Conservation (phyloP, 1,284 basidiomycete genomes). For the Sporisorium scitamineum region DNA sequence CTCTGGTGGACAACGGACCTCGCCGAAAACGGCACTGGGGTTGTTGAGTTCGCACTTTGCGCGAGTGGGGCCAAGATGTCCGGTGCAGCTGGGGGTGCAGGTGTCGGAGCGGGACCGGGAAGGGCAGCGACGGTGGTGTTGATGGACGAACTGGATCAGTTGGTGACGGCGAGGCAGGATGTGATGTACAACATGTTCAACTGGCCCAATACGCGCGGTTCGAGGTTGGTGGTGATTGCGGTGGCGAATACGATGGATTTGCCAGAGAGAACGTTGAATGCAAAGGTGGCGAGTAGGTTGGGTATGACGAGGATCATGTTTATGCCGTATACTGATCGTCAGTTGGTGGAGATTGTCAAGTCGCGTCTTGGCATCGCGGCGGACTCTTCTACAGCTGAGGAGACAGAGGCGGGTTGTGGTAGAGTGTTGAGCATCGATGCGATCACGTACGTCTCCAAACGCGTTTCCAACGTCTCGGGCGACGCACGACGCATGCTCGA, state of each 20-base stretch:
- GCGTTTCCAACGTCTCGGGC: conserved; percentile 90
- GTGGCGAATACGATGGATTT: conserved; percentile 99
- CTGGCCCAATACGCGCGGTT: conserved; percentile 90
- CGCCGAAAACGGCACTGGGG: conserved; percentile 59
- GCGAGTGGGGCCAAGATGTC: conserved; percentile 32
- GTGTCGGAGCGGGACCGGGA: conserved; percentile 38
- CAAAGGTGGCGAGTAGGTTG: conserved; percentile 89
- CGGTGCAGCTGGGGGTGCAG: conserved; percentile 31
- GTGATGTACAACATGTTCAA: conserved; percentile 99
- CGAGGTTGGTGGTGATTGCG: conserved; percentile 91
- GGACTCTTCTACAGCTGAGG: conserved; percentile 3
- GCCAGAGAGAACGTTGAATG: conserved; percentile 90
- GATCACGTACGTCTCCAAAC: conserved; percentile 88
- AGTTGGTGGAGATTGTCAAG: conserved; percentile 87
- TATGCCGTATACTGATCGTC: conserved; percentile 84
- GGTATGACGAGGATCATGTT: conserved; percentile 98
- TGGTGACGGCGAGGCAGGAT: conserved; percentile 94
- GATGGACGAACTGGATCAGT: conserved; percentile 97
- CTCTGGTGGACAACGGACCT: conserved; percentile 47
- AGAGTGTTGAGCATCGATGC: conserved; percentile 77
- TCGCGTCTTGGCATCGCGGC: conserved; percentile 75
- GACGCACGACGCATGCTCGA: conserved; percentile 94
- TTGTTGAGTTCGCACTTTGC: conserved; percentile 56
- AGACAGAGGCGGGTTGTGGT: conserved; percentile 74
- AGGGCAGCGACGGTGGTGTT: conserved; percentile 81